phyloP scores from a whole-genome alignment of 2,329 filamentous ascomycete genomes.

The Septoria petroselini region DNA sequence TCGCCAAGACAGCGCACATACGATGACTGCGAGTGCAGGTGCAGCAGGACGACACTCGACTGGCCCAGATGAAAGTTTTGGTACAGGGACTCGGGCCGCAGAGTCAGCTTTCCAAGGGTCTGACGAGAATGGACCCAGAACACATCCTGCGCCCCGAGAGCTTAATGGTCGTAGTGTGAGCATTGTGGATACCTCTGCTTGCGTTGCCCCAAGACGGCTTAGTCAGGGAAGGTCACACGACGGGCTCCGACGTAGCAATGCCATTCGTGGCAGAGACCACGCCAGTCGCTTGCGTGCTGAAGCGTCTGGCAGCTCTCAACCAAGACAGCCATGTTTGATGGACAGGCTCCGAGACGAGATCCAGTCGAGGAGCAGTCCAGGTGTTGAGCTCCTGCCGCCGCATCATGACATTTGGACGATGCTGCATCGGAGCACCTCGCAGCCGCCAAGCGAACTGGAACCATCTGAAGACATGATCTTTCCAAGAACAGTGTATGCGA shows the following conservation, averaged over 20 bases:
- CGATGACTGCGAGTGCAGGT: no score
- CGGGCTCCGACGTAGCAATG: constrained; percentile 2
- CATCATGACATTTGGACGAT: no score
- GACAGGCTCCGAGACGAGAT: neutral
- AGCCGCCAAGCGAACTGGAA: no score
- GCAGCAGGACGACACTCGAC: no score
- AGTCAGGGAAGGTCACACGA: neutral
- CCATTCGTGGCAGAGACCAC: neutral
- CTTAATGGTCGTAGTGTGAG: constrained; percentile 2
- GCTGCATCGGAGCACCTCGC: no score
- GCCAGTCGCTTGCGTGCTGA: neutral
- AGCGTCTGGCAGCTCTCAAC: neutral
- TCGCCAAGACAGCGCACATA: no score
- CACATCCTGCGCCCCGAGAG: neutral
- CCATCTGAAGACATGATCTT: no score
- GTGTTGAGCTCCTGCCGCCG: no score
- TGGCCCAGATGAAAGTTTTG: no score
- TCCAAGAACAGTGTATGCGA: no score
- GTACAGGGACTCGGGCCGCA: neutral
- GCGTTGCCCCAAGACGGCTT: neutral
- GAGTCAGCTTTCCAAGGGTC: no score
- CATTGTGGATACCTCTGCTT: constrained; percentile 8
- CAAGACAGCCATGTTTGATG: neutral
- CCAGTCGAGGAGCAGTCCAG: no score
- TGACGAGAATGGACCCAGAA: neutral